Base-by-base conservation (phyloP, 768 basidiomycete genomes). In the Pisolithus orientalis region DNA sequence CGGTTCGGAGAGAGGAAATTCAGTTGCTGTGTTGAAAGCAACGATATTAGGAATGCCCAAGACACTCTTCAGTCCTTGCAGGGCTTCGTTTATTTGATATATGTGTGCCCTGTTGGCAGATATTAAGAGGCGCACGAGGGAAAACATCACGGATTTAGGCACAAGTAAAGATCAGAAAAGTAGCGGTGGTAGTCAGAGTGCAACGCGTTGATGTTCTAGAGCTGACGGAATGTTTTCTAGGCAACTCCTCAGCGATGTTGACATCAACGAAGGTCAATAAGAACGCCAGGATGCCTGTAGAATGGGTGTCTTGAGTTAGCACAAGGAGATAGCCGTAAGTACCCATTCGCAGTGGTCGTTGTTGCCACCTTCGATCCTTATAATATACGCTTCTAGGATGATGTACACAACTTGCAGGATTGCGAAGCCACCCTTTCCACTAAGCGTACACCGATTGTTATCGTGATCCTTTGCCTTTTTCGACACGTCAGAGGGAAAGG, bases 141-240 rank as follows among this genome's bases (percentile, higher is more conserved):
- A n/a, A 4, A 40, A 17, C 6, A 17, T 45, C 9, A 46, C 28
- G 5, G 45, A 9, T 4, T 46, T 8, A 17, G 29, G 45, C 28
- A 46, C n/a, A 46, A 13, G 28, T 6, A 10, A 46, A 46, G 45
- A 14, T 46, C 27, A 10, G 29, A 5, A 17, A 46, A 46, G 1
- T 10, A n/a, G 8, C 9, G 45, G 28, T 46, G 29, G 13, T 6
- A 46, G 4, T 8, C 8, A 4, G 6, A 2, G 0, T 32, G 7
- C 51, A 57, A 34, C 16, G 49, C 55, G 16, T 58, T 7, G n/a
- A 55, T 39, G 49, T 60, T 60, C 25, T 53, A 42, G n/a, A 58
- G 37, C 25, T 47, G 61, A 55, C 69, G 65, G 17, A 69, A 56
- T 40, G 48, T n/a, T 45, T 39, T 10, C 63, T 67, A 34, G 62